Evolutionary conservation across 2,329 filamentous ascomycete genomes (phyloP), one percentile per base, ranked within the genome.

Genomic region (Fusarium nurragi): DNA sequence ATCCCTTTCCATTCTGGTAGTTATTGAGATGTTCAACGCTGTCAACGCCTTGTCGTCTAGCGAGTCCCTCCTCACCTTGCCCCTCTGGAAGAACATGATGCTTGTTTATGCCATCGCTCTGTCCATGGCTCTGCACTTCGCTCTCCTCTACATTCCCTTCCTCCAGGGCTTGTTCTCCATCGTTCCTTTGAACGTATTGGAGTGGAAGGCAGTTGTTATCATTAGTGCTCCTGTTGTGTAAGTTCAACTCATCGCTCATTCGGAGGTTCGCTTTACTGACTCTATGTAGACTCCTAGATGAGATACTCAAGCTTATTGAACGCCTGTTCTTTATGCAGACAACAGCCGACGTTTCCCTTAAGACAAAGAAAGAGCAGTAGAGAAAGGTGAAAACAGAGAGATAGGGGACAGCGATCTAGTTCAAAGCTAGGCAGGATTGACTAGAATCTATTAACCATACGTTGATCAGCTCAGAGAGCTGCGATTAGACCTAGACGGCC

Each of bases 11-110:
- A 91, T 91, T 73, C 85, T 99, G 18, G 95, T 99, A 41, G 93
- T 97, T 60, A 98, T 99, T 74, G 95, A 99, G 81, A 99, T 99
- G 95, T 87, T 99, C 76, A 99, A 99, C 80, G 95, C 95, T 71
- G 94, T 98, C 90, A 99, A 99, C 76, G 95, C 94, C 1, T 86
- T 99, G 28, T 97, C 93, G 3, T 97, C 93, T 1, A 97, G 92
- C 77, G 95, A 99, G 79, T 97, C 92, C 16, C 88, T 99, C 13
- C 80, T 99, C 54, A 97, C 94, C 3, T 86, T 99, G 64, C 94
- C 94, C 11, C 83, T 99, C n/a, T 97, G 94, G 94, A 88, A 94
- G 75, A 99, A 99, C 81, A 95, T 97, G 90, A 95, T 97, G 85
- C 89, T 99, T 18, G 92, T 99, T 53, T 97, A 97, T 73, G 96